Base-by-base conservation (phyloP, 352 stramenopile genomes). In the Pythium grandisporangium region DNA sequence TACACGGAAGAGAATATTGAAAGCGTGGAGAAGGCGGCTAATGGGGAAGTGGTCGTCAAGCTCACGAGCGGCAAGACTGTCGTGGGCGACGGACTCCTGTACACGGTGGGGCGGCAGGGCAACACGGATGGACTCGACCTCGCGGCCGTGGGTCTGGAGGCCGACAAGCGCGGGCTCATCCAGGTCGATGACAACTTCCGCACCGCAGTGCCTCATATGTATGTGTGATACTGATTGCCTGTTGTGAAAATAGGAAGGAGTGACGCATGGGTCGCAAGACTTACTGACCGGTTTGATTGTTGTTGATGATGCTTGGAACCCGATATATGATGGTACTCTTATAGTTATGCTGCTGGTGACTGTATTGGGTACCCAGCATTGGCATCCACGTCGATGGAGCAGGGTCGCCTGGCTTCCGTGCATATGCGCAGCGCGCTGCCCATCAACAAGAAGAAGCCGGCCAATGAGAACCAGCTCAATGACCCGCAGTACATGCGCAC, bases 301-400 rank as follows among this genome's bases (percentile, higher is more conserved):
- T n/a, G n/a, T n/a, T n/a, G n/a, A n/a, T n/a, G n/a, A 5, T 45
- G 25, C 33, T 10, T 54, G 12, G 16, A 2, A 8, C 4, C 17
- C 37, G 17, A 36, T 8, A 33, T 20, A 51, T 6, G 42, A 17
- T 48, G 42, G 22, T 55, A 35, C 27, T 45, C 16, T 48, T 14
- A 21, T 46, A 90, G 76, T 70, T 92, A 92, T 80, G 84, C 84
- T 40, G 82, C 77, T 46, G 84, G 84, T 20, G 84, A 96, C 48
- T 88, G 84, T 57, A 96, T 95, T 44, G 84, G 84, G 5, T 94
- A 86, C 53, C 84, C 84, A 2, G 83, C 79, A 5, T 70, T 96
- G 36, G 84, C 84, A 17, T 95, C 83, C 26, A 95, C 82, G 14
- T 93, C 79, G 30, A 96, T 96, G 84, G 84, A 96, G 58, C 84